Evolutionary conservation across 1,284 basidiomycete genomes (phyloP).

Genomic region (Heterobasidion occidentale): DNA sequence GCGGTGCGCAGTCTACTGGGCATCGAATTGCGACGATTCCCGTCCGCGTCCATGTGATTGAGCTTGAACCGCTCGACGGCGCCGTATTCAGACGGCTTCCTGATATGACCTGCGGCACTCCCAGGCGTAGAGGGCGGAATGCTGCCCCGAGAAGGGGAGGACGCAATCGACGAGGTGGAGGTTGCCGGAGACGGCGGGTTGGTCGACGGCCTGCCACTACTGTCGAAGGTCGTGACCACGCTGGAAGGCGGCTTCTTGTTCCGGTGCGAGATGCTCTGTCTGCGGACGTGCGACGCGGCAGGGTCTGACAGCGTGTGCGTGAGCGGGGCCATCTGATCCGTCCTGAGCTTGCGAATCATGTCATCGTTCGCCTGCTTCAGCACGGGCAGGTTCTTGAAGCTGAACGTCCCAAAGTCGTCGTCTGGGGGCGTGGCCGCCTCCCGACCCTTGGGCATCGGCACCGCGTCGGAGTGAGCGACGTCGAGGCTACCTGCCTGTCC

Average conservation of each 20-base stretch:
- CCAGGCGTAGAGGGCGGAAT: conserved; percentile 58
- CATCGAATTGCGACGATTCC: conserved; percentile 74
- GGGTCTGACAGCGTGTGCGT: conserved; percentile 68
- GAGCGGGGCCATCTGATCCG: conserved; percentile 70
- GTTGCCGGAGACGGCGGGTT: conserved; percentile 86
- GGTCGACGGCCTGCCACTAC: conserved; percentile 41
- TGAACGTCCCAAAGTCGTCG: conserved; percentile 97
- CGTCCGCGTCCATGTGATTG: conserved; percentile 64
- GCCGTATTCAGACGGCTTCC: conserved; percentile 81
- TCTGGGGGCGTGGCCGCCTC: conserved; percentile 46
- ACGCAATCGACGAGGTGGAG: conserved; percentile 88
- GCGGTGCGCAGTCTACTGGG: conserved; percentile 84
- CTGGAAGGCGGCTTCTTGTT: conserved; percentile 75
- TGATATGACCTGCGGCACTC: conserved; percentile 47
- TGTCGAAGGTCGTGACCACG: conserved; percentile 61
- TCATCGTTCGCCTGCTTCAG: conserved; percentile 99
- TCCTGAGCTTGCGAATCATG: conserved; percentile 90
- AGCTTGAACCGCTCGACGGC: conserved; percentile 82
- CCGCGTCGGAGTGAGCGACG: conserved; percentile 29
- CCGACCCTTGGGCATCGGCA: conserved; percentile 41
- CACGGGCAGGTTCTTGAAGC: conserved; percentile 95
- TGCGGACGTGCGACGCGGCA: conserved; percentile 44
- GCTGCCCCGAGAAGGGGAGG: conserved; percentile 73
- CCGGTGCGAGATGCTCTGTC: conserved; percentile 66
- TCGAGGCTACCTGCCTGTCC: conserved; percentile 22